phyloP scores from a whole-genome alignment of 2,329 filamentous ascomycete species.

The Botrytis fabae region DNA sequence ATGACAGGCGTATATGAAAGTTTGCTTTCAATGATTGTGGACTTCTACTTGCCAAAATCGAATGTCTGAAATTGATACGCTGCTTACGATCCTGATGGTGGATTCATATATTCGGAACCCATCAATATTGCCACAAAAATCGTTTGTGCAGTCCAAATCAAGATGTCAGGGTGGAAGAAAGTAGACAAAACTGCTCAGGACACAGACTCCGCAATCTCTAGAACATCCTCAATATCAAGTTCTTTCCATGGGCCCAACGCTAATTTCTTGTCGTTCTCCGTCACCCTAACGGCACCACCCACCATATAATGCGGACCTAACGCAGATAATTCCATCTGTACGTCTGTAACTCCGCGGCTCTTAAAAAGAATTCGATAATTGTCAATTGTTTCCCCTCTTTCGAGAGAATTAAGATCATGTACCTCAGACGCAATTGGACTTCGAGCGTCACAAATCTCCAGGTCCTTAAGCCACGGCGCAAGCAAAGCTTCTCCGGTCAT shows the following conservation, averaged over 20 bases:
- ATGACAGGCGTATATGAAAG: background rate
- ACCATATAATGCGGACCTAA: conserved; percentile 39
- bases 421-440: conserved; percentile 27
- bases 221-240: conserved; percentile 35
- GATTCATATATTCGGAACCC: background rate
- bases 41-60: background rate
- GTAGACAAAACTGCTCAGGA: background rate
- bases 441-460: conserved; percentile 65
- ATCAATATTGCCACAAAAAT: background rate
- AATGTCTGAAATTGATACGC: background rate
- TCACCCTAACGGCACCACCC: conserved; percentile 31
- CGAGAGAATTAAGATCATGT: conserved; percentile 27
- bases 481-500: conserved; percentile 77
- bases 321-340: conserved; percentile 37
- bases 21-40: background rate
- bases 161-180: background rate
- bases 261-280: conserved; percentile 20
- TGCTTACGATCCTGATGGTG: background rate
- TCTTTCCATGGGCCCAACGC: conserved; percentile 28
- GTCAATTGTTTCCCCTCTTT: conserved; percentile 29
- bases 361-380: conserved; percentile 36
- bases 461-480: conserved; percentile 67
- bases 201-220: conserved; percentile 30
- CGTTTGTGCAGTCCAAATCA: no score
- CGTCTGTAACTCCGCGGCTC: conserved; percentile 33